Base-by-base conservation (phyloP, 805 yeast species). In the Suhomyces emberorum region DNA sequence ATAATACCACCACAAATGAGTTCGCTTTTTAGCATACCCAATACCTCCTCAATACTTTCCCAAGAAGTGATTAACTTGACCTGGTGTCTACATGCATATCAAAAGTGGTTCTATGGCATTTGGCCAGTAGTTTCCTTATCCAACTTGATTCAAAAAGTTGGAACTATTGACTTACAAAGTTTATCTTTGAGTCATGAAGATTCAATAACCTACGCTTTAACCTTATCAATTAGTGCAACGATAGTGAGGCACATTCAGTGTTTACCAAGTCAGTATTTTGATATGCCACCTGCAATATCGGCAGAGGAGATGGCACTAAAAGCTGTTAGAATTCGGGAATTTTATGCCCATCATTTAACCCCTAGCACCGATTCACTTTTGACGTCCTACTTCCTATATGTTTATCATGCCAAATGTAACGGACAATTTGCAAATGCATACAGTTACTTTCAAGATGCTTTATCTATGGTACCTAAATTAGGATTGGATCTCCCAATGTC, bases 101-200 rank as follows among this genome's bases (percentile, higher is more conserved):
- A 64, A 41, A 61, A 66, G 6, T 63, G 67, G 65, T 64, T 52
- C 37, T 62, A 63, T 38, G 65, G 65, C 4, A 54, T 59, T 19
- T 64, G 69, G 69, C 70, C 70, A 9, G 61, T 56, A 7, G 47
- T 56, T n/a, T 57, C 61, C 12, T 57, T 55, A 23, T 59, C 63
- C 1, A 59, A 53, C 23, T 46, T 63, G 20, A 56, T 59, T 5
- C 42, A 49, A n/a, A 34, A 47, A 33, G 41, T 56, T 7, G 3
- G 12, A 14, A n/a, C 18, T 4, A 15, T 17, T 7, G 25, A 26
- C 26, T 25, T 32, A 18, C 25, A 32, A 6, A 26, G 30, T 10
- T 11, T 11, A 3, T 20, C 24, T 6, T 34, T 51, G 11, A 44
- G 36, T 33, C 32, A 24, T 16, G 50, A 41, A 27, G 44, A 30